phyloP scores from a whole-genome alignment of 495 filamentous ascomycete genomes.

The Podospora appendiculata region DNA sequence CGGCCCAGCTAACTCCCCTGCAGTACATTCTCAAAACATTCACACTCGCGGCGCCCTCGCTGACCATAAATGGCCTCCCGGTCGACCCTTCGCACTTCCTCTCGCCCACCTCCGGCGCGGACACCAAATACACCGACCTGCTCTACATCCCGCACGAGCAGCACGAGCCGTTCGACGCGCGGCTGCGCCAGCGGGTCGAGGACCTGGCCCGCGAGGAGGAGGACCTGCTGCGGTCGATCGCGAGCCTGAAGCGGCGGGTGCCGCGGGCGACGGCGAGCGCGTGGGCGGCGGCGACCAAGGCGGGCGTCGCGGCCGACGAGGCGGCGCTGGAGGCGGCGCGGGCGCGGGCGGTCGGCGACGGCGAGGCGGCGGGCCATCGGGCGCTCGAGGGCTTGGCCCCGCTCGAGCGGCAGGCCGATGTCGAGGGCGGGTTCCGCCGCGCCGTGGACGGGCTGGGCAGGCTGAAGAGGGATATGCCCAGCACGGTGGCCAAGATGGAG shows the following conservation, averaged over 20 bases:
- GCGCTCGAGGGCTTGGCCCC: slow-evolving; percentile 16
- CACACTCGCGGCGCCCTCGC: slow-evolving; percentile 56
- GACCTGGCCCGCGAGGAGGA: slow-evolving; percentile 64
- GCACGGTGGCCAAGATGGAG: slow-evolving; percentile 70
- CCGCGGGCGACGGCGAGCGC: slow-evolving; percentile 49
- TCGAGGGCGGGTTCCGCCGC: slow-evolving; percentile 42
- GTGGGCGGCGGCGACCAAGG: slow-evolving; percentile 43
- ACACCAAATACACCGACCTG: slow-evolving; percentile 4
- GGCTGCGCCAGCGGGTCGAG: slow-evolving; percentile 59
- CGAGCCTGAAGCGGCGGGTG: slow-evolving; percentile 60
- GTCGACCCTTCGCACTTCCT: slow-evolving; percentile 40
- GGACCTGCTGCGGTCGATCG: slow-evolving; percentile 63
- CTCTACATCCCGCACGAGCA: background rate
- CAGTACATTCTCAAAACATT: slow-evolving; percentile 75
- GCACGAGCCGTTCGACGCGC: slow-evolving; percentile 70
- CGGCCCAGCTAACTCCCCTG: background rate
- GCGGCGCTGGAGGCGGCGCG: slow-evolving; percentile 31
- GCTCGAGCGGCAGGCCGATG: slow-evolving; percentile 40
- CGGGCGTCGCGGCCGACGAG: slow-evolving; percentile 39
- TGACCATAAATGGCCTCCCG: slow-evolving; percentile 74
- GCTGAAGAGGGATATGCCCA: slow-evolving; percentile 55
- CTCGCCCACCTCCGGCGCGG: slow-evolving; percentile 27
- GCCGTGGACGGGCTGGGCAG: slow-evolving; percentile 45
- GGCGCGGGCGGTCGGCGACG: slow-evolving; percentile 10
- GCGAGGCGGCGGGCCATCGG: slow-evolving; percentile 11